Percentiles rank a stretch among this genome's conserved stretches.
Conservation (phyloP, 169 alveolate species). For the Cryptosporidium ryanae region DNA sequence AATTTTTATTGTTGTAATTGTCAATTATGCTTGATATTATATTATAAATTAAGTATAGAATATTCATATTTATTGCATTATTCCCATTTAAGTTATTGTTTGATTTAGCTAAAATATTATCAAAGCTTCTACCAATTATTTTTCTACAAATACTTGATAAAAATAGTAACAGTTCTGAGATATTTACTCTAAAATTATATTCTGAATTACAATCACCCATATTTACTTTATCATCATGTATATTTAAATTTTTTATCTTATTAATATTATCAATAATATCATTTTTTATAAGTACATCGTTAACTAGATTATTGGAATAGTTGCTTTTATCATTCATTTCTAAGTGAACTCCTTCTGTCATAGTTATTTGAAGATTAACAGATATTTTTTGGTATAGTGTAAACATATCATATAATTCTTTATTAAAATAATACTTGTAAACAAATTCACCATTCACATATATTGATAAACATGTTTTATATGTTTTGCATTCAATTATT, state of each 20-base stretch:
- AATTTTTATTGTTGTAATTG: neutral
- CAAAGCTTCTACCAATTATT: neutral
- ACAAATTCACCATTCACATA: conserved; percentile 53
- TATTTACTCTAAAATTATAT: neutral
- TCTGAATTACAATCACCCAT: neutral
- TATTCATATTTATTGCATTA: neutral
- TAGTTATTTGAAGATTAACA: conserved; percentile 31
- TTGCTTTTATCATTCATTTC: conserved; percentile 5
- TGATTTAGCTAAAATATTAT: neutral
- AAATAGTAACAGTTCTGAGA: conserved; percentile 17
- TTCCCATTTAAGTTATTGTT: neutral
- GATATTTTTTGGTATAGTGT: neutral
- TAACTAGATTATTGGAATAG: conserved; percentile 23
- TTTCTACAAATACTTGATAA: conserved; percentile 58
- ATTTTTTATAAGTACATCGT: conserved; percentile 13
- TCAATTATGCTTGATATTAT: neutral
- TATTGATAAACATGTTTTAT: conserved; percentile 33
- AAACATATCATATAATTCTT: neutral
- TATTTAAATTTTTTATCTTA: neutral
- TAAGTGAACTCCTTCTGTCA: conserved; percentile 11
- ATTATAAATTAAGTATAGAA: neutral
- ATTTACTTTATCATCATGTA: neutral
- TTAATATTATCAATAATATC: conserved; percentile 9
- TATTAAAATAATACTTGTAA: neutral
- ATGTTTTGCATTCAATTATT: neutral